These are phyloP conservation scores for Aaosphaeria pasadenensis DNA, from an alignment of 2,329 filamentous ascomycete species.

Conservation along the genomic window DNA sequence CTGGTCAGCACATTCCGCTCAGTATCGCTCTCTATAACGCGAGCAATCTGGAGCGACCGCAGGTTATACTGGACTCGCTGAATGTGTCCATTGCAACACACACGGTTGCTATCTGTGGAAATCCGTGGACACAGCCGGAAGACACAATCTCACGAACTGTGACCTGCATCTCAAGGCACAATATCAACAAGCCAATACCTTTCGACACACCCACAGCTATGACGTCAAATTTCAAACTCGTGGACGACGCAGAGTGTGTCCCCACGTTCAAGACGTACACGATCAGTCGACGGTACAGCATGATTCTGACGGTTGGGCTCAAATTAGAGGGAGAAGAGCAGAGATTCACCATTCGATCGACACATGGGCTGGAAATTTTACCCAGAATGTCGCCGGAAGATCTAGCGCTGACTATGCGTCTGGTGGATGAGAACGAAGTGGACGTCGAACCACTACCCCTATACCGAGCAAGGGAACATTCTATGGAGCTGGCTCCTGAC, in stretches of 20 bases:
- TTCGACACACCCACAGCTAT: conserved; percentile 18
- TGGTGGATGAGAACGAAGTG: conserved; percentile 14
- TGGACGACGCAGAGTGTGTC: conserved; percentile 31
- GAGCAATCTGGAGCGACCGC: conserved; percentile 10
- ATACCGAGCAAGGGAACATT: conserved; percentile 25
- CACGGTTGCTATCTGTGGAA: conserved; percentile 28
- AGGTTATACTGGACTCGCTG: conserved; percentile 26
- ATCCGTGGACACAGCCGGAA: conserved; percentile 20
- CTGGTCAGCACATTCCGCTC: conserved; percentile 32
- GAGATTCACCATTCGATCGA: conserved; percentile 23
- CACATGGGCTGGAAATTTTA: conserved; percentile 26
- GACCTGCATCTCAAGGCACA: conserved; percentile 24
- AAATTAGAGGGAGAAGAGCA: conserved; percentile 17
- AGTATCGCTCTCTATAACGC: conserved; percentile 21
- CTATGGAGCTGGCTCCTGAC: conserved; percentile 27
- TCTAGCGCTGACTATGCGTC: background rate
- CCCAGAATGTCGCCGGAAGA: conserved; percentile 17
- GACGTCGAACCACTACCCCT: conserved; percentile 28
- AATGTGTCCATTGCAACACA: conserved; percentile 29
- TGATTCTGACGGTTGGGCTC: conserved; percentile 25
- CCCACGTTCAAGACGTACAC: conserved; percentile 35
- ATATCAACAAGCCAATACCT: conserved; percentile 17
- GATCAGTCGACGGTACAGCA: conserved; percentile 26
- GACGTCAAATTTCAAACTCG: conserved; percentile 29
- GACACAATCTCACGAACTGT: conserved; percentile 28